Evolutionary conservation across 306 rosid species (phyloP).

Genomic region (Sophora flavescens): DNA sequence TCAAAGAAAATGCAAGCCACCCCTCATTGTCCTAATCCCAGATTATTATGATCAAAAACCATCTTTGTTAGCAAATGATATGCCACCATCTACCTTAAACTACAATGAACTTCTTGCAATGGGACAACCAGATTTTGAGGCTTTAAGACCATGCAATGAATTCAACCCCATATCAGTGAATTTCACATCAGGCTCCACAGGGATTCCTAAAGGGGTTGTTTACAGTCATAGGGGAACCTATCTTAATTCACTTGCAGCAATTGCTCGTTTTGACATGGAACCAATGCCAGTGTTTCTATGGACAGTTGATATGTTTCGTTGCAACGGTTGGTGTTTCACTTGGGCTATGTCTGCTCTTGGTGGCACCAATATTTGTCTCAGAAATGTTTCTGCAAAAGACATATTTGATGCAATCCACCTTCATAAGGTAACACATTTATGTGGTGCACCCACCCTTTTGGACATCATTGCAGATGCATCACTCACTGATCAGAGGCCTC

Average conservation of each 20-base stretch:
- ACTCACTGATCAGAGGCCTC: constrained; percentile 17
- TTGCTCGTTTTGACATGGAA: constrained; percentile 55
- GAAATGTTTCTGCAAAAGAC: constrained; percentile 53
- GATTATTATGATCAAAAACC: constrained; percentile 38
- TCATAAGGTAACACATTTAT: constrained; percentile 73
- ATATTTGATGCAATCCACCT: constrained; percentile 62
- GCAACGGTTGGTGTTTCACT: constrained; percentile 89
- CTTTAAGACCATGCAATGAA: constrained; percentile 53
- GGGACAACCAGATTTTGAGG: constrained; percentile 50
- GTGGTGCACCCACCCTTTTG: constrained; percentile 76
- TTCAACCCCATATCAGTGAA: constrained; percentile 77
- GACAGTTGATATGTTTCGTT: constrained; percentile 97
- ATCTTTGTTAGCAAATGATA: constrained; percentile 17
- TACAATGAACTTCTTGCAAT: constrained; percentile 55
- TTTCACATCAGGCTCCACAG: constrained; percentile 90
- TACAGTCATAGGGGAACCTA: constrained; percentile 81
- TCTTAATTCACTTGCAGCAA: constrained; percentile 70
- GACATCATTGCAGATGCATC: constrained; percentile 59
- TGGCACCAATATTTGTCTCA: constrained; percentile 76
- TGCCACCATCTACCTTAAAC: constrained; percentile 50
- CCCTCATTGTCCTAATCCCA: constrained; percentile 64
- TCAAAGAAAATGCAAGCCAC: constrained; percentile 54
- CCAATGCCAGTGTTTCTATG: constrained; percentile 70
- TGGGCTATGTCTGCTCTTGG: constrained; percentile 86
- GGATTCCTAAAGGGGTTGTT: constrained; percentile 75